These are phyloP conservation scores for Scolecobasidium constrictum DNA, from an alignment of 2,329 filamentous ascomycete species.

Conservation along the genomic window DNA sequence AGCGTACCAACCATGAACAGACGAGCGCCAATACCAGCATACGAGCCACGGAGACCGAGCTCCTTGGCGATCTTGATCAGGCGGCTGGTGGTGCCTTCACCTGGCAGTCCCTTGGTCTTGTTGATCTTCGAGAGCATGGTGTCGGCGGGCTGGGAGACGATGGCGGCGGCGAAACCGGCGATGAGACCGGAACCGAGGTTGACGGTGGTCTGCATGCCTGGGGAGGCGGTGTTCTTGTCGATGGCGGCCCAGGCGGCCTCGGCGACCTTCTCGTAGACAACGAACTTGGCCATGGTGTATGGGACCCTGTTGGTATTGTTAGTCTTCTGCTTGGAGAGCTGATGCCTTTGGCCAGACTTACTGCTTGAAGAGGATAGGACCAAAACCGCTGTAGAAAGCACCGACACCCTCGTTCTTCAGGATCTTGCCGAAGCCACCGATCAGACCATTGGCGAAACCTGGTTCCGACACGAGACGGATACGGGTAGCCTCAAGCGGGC, in stretches of 20 bases:
- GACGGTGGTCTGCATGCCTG: constrained; percentile 62
- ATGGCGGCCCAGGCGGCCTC: constrained; percentile 54
- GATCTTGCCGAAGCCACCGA: constrained; percentile 76
- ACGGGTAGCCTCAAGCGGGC: constrained; percentile 86
- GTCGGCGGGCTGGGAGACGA: constrained; percentile 83
- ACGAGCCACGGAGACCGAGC: constrained; percentile 69
- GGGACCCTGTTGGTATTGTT: constrained; percentile 51
- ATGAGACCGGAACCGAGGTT: constrained; percentile 80
- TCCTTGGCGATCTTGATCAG: constrained; percentile 83
- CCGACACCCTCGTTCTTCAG: constrained; percentile 69
- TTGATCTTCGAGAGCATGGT: constrained; percentile 95
- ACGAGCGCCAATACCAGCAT: constrained; percentile 71
- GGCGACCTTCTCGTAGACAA: constrained; percentile 81
- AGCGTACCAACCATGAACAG: constrained; percentile 46
- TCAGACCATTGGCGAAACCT: constrained; percentile 68
- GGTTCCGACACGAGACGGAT: constrained; percentile 87
- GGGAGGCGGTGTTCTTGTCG: constrained; percentile 61
- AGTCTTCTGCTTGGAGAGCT: constrained; percentile 10
- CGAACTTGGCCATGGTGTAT: constrained; percentile 93
- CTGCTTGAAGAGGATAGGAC: constrained; percentile 42
- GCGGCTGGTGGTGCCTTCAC: constrained; percentile 71
- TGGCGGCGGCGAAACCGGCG: constrained; percentile 75
- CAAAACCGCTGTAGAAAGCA: constrained; percentile 87
- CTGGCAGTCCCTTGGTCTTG: constrained; percentile 81
- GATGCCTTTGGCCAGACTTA: constrained; percentile 8